These are phyloP conservation scores for Magnusiomyces tetraspermus DNA, from an alignment of 1,139 yeast species.

Conservation along the genomic window DNA sequence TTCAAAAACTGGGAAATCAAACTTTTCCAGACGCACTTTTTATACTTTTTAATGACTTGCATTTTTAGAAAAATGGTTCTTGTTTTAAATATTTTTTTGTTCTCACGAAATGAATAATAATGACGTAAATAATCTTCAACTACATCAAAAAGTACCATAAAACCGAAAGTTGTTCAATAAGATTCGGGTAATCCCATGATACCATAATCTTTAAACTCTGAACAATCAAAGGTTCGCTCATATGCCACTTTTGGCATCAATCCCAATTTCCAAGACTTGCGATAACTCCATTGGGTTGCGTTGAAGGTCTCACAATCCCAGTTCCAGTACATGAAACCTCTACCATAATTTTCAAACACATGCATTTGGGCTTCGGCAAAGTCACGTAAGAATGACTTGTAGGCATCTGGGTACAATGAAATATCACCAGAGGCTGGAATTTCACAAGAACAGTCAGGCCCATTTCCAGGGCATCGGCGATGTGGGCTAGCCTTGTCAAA, in stretches of 20 bases:
- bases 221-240: slow-evolving; percentile 25
- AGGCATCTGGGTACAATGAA: slow-evolving; percentile 22
- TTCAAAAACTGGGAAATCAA: too few relatives aligned
- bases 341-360: slow-evolving; percentile 27
- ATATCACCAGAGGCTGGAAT: slow-evolving; percentile 25
- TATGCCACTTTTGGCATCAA: slow-evolving; percentile 29
- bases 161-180: neutral
- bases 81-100: too few relatives aligned
- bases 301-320: slow-evolving; percentile 31
- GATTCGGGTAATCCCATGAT: slow-evolving; percentile 26
- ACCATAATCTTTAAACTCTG: slow-evolving; percentile 22
- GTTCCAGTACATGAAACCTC: slow-evolving; percentile 34
- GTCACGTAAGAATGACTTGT: slow-evolving; percentile 25
- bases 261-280: slow-evolving; percentile 27
- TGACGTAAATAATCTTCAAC: too few relatives aligned
- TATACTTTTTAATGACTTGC: neutral
- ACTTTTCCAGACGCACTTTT: neutral
- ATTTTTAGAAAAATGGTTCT: too few relatives aligned
- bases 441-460: slow-evolving; percentile 26
- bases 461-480: slow-evolving; percentile 22
- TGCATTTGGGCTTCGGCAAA: slow-evolving; percentile 32
- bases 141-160: neutral
- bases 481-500: slow-evolving; percentile 24
- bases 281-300: slow-evolving; percentile 32
- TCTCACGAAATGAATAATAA: too few relatives aligned